A percentile compares a stretch with the other conserved stretches of the same genome.
Evolutionary conservation across 208 protist genomes (phyloP).

Genomic region (Acanthamoeba castellanii): DNA sequence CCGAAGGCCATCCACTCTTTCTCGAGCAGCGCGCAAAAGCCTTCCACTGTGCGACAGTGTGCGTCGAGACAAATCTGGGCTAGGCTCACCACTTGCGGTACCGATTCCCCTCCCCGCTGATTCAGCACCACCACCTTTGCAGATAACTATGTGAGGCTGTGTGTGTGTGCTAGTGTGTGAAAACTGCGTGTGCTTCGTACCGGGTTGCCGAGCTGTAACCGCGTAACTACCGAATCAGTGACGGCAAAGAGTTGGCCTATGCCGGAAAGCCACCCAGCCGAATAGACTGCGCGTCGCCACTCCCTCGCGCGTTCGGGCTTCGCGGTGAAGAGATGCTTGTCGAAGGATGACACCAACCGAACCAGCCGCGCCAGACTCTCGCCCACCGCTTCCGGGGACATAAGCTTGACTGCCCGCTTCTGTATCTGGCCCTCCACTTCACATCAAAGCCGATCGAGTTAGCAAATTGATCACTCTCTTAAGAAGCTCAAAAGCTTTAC

Average conservation of each 20-base stretch:
- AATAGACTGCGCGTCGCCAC: background rate
- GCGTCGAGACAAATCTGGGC: constrained; percentile 88
- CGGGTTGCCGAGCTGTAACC: background rate
- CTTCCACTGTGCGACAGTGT: constrained; percentile 93
- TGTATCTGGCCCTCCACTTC: too few relatives aligned
- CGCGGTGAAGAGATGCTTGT: background rate
- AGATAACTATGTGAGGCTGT: too few relatives aligned
- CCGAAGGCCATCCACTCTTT: constrained; percentile 94
- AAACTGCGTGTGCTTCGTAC: too few relatives aligned
- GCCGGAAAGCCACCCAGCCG: background rate
- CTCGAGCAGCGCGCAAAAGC: constrained; percentile 93
- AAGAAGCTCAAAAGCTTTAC: too few relatives aligned
- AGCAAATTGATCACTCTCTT: too few relatives aligned
- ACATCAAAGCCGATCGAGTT: too few relatives aligned
- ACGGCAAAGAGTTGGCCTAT: background rate
- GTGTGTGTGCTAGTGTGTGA: too few relatives aligned
- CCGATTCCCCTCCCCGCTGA: background rate
- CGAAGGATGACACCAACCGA: background rate
- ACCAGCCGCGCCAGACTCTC: background rate
- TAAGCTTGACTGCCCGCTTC: too few relatives aligned
- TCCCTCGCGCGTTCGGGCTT: background rate
- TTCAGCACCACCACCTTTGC: background rate
- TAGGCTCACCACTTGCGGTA: background rate
- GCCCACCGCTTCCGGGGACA: too few relatives aligned
- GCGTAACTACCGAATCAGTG: background rate